These are phyloP conservation scores for Trametes gibbosa DNA, from an alignment of 768 basidiomycete genomes.

Conservation along the genomic window DNA sequence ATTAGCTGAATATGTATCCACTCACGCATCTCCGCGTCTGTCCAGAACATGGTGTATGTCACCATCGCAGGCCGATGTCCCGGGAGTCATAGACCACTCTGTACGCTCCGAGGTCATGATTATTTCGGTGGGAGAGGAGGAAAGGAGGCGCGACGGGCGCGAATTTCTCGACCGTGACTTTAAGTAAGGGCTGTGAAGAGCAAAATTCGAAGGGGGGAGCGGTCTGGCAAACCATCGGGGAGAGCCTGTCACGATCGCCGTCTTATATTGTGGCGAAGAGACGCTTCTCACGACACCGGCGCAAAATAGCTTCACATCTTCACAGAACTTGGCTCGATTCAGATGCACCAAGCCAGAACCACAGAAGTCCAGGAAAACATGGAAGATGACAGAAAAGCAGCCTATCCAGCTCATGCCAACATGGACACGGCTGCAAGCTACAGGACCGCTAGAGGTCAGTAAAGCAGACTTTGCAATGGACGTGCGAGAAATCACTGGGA, in stretches of 20 bases:
- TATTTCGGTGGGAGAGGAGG: conserved; percentile 19
- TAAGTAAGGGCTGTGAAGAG: conserved; percentile 10
- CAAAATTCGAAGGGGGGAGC: neutral
- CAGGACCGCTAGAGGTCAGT: no score
- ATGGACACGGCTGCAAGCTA: neutral
- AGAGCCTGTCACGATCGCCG: neutral
- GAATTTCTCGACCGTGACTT: neutral
- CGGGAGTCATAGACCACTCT: neutral
- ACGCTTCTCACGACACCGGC: neutral
- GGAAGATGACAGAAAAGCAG: neutral
- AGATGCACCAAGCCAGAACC: neutral
- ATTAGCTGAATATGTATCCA: no score
- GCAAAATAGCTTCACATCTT: neutral
- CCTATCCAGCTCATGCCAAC: no score
- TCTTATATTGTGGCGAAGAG: neutral
- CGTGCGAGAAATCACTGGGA: no score
- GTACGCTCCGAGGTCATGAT: conserved; percentile 26
- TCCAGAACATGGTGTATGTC: no score
- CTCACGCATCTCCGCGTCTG: no score
- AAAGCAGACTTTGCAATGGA: no score
- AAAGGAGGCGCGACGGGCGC: conserved; percentile 11
- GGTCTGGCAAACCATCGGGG: neutral
- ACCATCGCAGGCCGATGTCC: neutral
- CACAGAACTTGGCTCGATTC: neutral
- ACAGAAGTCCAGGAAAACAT: neutral